Percentiles rank a stretch among this genome's conserved stretches.
Conservation (phyloP, 805 yeast genomes). For the Teunomyces gatunensis region DNA sequence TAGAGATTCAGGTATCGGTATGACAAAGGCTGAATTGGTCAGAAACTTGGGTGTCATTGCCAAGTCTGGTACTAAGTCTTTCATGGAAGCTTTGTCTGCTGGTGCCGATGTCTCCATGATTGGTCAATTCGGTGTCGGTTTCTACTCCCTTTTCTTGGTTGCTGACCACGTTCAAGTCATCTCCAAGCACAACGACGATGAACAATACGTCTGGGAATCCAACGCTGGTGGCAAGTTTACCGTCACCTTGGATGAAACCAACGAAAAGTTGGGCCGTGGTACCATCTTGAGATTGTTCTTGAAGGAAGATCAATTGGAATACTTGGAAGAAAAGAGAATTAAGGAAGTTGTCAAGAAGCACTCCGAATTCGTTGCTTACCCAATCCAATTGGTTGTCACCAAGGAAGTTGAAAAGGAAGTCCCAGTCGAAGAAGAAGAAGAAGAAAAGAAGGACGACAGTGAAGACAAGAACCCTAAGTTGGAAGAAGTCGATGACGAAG, state of each 20-base stretch:
- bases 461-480: conserved; percentile 70
- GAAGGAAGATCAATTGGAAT: conserved; percentile 98
- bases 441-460: conserved; percentile 36
- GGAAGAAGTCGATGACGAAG: conserved; percentile 75
- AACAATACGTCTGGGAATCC: conserved; percentile 99
- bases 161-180: conserved; percentile 98
- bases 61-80: conserved; percentile 98
- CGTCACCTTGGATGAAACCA: conserved; percentile 82
- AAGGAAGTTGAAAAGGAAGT: conserved; percentile 99
- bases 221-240: conserved; percentile 99
- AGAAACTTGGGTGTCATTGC: conserved; percentile 99
- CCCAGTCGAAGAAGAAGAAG: conserved; percentile 65
- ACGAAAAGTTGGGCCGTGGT: conserved; percentile 93
- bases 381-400: conserved; percentile 96
- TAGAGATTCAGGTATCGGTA: conserved; percentile 99
- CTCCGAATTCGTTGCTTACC: conserved; percentile 98
- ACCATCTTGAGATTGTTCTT: conserved; percentile 90
- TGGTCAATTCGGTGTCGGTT: conserved; percentile 99
- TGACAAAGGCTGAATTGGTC: conserved; percentile 98
- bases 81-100: conserved; percentile 98
- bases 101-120: conserved; percentile 99
- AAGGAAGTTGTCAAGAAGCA: conserved; percentile 99
- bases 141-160: conserved; percentile 98
- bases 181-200: conserved; percentile 98
- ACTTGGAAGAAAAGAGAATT: conserved; percentile 98